Evolutionary conservation across 2,329 filamentous ascomycete species (phyloP).

Genomic region (Fusarium pseudonygamai): DNA sequence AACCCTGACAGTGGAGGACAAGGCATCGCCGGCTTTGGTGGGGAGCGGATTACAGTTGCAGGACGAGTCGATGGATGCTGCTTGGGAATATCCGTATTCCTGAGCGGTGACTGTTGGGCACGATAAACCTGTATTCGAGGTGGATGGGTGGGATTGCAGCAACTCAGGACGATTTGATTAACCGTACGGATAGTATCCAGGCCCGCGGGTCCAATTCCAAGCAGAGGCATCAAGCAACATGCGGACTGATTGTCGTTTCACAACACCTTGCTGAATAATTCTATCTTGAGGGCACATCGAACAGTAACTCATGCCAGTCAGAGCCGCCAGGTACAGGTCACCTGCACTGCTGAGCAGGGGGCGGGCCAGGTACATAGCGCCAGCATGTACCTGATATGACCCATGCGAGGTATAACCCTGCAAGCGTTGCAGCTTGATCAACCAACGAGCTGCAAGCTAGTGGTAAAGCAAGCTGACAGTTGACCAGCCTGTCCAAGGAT

Average conservation of each 20-base stretch:
- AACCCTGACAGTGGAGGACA: conserved; percentile 13
- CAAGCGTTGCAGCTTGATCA: conserved; percentile 36
- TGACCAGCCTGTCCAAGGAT: conserved; percentile 6
- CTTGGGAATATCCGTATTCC: conserved; percentile 26
- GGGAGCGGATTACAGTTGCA: conserved; percentile 15
- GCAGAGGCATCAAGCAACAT: conserved; percentile 8
- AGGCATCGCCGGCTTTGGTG: conserved; percentile 25
- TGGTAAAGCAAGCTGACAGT: conserved; percentile 27
- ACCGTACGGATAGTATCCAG: conserved; percentile 14
- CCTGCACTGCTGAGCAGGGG: conserved; percentile 48
- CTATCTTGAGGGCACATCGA: conserved; percentile 10
- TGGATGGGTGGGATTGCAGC: conserved; percentile 19
- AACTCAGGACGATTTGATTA: conserved; percentile 7
- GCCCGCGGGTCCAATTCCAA: conserved; percentile 20
- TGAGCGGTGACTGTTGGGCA: conserved; percentile 29
- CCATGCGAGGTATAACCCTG: conserved; percentile 38
- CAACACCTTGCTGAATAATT: conserved; percentile 33
- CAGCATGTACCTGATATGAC: conserved; percentile 42
- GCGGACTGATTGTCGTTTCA: conserved; percentile 19
- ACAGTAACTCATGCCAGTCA: conserved; percentile 31
- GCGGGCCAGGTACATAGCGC: conserved; percentile 49
- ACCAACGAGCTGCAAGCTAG: conserved; percentile 25
- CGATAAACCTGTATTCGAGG: conserved; percentile 1
- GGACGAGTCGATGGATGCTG: conserved; percentile 20
- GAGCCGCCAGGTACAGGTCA: conserved; percentile 52